Percentiles rank a stretch among this genome's conserved stretches.
These are phyloP conservation scores for Scenedesmus sp. DNA, from an alignment of 163 green algal species.

Conservation along the genomic window DNA sequence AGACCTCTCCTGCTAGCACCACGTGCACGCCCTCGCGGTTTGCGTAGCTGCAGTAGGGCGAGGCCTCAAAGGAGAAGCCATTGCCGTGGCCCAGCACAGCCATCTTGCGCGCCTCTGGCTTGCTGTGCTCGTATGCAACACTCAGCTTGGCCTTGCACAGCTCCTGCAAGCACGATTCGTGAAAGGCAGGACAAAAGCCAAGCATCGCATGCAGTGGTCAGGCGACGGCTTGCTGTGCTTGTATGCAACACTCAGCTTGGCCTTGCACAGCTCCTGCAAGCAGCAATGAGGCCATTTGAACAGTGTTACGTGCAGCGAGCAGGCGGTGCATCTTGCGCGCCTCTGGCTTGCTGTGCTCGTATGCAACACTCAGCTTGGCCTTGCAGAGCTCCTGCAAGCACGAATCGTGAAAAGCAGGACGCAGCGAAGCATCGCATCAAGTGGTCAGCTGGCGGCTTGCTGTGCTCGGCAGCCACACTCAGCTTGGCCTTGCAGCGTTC, in stretches of 20 bases:
- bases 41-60: conserved; percentile 59
- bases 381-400: conserved; percentile 26
- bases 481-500: too few relatives aligned
- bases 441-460: too few relatives aligned
- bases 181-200: background rate
- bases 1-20: conserved; percentile 69
- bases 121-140: conserved; percentile 41
- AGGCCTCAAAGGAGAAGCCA: conserved; percentile 52
- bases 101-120: conserved; percentile 32
- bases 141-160: conserved; percentile 43
- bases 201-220: background rate
- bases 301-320: too few relatives aligned
- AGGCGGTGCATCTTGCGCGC: conserved; percentile 4
- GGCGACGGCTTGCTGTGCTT: too few relatives aligned
- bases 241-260: background rate
- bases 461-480: too few relatives aligned
- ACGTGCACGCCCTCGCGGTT: conserved; percentile 64
- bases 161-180: background rate
- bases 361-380: conserved; percentile 43
- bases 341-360: conserved; percentile 42
- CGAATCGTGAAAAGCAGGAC: too few relatives aligned
- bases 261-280: conserved; percentile 31
- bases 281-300: too few relatives aligned
- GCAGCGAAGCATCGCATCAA: too few relatives aligned
- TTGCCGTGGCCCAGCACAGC: conserved; percentile 46